Conservation (phyloP, 495 filamentous ascomycete species). For the Penicillium lagena region DNA sequence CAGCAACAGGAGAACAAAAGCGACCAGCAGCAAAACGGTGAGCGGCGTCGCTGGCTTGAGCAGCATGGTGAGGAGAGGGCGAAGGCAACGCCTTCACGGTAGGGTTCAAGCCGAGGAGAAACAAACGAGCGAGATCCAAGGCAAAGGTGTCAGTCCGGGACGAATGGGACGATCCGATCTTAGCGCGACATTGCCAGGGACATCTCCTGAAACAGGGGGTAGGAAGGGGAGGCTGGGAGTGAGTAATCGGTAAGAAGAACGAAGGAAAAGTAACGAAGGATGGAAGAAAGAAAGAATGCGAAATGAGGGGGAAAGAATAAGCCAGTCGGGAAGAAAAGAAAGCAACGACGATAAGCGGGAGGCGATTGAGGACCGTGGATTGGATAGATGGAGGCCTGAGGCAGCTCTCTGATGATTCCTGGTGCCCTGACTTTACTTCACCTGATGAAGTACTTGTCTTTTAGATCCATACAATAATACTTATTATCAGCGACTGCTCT, state of each 20-base stretch:
- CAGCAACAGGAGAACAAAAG: constrained; percentile 78
- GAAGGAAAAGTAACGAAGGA: not conserved
- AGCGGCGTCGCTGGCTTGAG: constrained; percentile 91
- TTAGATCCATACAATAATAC: too few species aligned
- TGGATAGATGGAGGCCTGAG: constrained; percentile 3
- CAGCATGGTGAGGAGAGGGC: constrained; percentile 37
- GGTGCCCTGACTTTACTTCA: not conserved
- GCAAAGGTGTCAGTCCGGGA: not conserved
- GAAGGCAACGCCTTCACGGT: constrained; percentile 6
- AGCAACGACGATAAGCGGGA: not conserved
- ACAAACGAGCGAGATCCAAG: constrained; percentile 2
- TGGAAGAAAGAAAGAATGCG: constrained; percentile 1
- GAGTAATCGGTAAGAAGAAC: not conserved
- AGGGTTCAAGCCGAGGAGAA: constrained; percentile 3
- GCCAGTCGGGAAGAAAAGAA: not conserved
- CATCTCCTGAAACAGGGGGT: constrained; percentile 5
- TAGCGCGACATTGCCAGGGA: constrained; percentile 3
- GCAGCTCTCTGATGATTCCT: constrained; percentile 3
- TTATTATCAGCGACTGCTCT: not conserved
- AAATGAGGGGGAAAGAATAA: constrained; percentile 12
- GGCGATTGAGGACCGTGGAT: constrained; percentile 8
- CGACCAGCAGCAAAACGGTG: constrained; percentile 74
- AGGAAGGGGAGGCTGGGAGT: not conserved
- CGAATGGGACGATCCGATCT: not conserved
- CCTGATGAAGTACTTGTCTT: not conserved